Conservation (phyloP, 495 filamentous ascomycete species). For the Podospora pseudopauciseta region DNA sequence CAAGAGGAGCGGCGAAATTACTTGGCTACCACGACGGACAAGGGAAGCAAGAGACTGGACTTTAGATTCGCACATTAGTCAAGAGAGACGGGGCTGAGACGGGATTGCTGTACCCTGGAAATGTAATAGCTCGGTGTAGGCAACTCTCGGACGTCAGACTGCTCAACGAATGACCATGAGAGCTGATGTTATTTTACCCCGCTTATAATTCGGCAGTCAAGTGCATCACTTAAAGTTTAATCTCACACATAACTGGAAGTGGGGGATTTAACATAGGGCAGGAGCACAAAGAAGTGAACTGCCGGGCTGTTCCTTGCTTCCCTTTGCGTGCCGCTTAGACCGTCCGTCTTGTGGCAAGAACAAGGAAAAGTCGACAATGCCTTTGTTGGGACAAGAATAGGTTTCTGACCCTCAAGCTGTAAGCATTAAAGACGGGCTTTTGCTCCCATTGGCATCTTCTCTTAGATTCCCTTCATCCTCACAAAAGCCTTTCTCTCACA, state of each 20-base stretch:
- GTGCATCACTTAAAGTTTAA: no score
- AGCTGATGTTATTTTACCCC: no score
- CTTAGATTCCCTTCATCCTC: not conserved
- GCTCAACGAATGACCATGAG: no score
- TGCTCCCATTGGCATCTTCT: not conserved
- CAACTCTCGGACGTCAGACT: no score
- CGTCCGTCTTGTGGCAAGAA: not conserved
- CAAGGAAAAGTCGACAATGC: not conserved
- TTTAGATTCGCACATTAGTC: slow-evolving; percentile 41
- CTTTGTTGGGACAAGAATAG: not conserved
- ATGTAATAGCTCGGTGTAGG: no score
- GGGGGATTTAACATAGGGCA: not conserved
- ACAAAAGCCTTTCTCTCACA: not conserved
- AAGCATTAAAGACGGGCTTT: not conserved
- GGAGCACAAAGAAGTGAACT: not conserved
- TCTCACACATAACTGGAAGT: not conserved
- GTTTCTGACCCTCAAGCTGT: not conserved
- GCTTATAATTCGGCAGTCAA: no score
- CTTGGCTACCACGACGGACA: slow-evolving; percentile 33
- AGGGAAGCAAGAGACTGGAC: slow-evolving; percentile 44
- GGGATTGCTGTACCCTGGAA: not conserved
- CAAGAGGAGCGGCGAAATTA: slow-evolving; percentile 39
- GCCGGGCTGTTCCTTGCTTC: not conserved
- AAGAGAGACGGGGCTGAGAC: not conserved
- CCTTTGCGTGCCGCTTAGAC: not conserved